Evolutionary conservation across 1,139 yeast species (phyloP), one percentile per base, ranked within the genome.

Genomic region (Hansenula lynferdii): DNA sequence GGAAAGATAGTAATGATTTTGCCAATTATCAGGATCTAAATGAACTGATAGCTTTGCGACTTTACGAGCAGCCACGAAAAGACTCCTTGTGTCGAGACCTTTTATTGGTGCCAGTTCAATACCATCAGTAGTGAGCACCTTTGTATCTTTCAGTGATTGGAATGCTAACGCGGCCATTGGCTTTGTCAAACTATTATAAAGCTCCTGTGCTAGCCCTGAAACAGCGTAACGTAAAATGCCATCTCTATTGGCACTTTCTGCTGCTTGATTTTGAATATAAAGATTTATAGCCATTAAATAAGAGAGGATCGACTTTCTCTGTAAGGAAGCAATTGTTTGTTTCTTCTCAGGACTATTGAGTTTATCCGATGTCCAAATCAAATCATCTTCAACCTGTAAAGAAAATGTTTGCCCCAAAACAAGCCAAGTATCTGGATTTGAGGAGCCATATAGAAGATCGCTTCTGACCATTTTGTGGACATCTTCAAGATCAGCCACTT

Each of bases 281-380:
- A 75, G 42, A 49, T 75, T 81, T n/a, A 84, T 62, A 0, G 95
- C 90, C 86, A 85, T 83, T 26, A 81, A 57, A 49, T 83, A 87
- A 44, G 95, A 82, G 9, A 87, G 50, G 1, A 90, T 60, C 0
- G 96, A 73, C 50, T 75, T 82, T 41, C 85, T 68, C 56, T 87
- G 96, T 5, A 76, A 57, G 15, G 71, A 64, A 0, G 90, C 89
- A 0, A 89, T 82, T 0, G 65, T 59, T 4, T 65, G 64, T 50
- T 84, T 84, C 47, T 82, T 70, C 8, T 84, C 94, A 0, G 70
- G 59, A 0, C 75, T 69, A 27, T 83, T 83, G 28, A 89, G 62
- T 50, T 85, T 85, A 54, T 90, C 97, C 0, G 96, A 82, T 1
- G 92, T 84, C 95, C 96, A 87, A 8, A 87, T 79, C 40, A 92